phyloP scores from a whole-genome alignment of 306 rosid genomes.

The Pueraria montana region DNA sequence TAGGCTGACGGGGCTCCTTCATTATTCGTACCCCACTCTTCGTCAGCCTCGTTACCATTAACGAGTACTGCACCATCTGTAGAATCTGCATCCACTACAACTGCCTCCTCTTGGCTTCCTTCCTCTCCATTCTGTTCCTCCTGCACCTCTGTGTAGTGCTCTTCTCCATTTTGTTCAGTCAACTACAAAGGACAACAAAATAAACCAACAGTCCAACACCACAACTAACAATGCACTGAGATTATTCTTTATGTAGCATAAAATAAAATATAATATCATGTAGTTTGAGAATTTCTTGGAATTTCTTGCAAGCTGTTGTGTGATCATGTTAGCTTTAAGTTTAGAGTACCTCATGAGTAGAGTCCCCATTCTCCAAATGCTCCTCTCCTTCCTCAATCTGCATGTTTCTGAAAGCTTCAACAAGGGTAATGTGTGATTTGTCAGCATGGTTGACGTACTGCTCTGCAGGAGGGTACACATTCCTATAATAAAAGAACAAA shows the following conservation, averaged over 20 bases:
- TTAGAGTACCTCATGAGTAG: constrained; percentile 71
- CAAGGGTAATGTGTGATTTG: constrained; percentile 77
- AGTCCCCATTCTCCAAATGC: constrained; percentile 85
- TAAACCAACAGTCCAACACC: constrained; percentile 36
- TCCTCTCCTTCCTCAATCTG: constrained; percentile 76
- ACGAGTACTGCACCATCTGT: constrained; percentile 94
- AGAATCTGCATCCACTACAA: constrained; percentile 97
- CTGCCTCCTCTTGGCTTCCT: constrained; percentile 95
- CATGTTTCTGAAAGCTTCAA: constrained; percentile 85
- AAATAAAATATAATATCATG: constrained; percentile 1
- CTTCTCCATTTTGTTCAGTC: constrained; percentile 59
- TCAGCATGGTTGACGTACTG: constrained; percentile 71
- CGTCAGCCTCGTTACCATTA: constrained; percentile 92
- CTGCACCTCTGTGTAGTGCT: constrained; percentile 56
- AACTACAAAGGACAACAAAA: constrained; percentile 48
- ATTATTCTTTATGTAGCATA: constrained; percentile 5
- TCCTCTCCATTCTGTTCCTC: constrained; percentile 77
- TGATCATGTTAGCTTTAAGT: too few relatives aligned
- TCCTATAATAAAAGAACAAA: constrained; percentile 64
- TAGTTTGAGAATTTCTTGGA: too few relatives aligned
- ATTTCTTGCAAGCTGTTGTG: too few relatives aligned
- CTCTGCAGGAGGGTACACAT: constrained; percentile 77
- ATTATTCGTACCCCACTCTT: constrained; percentile 99
- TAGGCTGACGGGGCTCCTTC: constrained; percentile 99
- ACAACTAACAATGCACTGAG: constrained; percentile 28